Evolutionary conservation across 768 basidiomycete species (phyloP), one percentile per base, ranked within the genome.

Genomic region (Termitomyces sp.): DNA sequence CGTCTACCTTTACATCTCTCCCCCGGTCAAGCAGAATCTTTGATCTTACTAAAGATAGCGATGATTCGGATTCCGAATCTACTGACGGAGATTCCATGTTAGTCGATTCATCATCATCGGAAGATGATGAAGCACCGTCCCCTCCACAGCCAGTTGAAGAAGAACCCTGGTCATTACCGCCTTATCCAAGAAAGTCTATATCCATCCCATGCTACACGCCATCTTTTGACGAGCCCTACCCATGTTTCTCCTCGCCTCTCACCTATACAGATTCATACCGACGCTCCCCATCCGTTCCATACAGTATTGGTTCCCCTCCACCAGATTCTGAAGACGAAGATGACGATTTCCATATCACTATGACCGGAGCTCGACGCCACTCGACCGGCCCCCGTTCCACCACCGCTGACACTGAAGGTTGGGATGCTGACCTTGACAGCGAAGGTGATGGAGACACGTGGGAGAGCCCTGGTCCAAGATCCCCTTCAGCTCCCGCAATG

Each of bases 291-390:
- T 86, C 87, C 8, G 71, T 85, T 16, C 73, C 84, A 2, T 76
- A 74, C 67, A 85, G 82, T 42, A 68, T 77, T 45, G 82, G 83
- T 13, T 88, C 89, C 0, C 87, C 84, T 1, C 89, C 89, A 13
- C 89, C 89, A 4, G 87, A 90, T 63, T 88, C 85, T 4, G 84
- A 85, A 57, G 83, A 82, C 59, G 86, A 86, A 54, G 76, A 80
- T 34, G 82, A 84, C 57, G 79, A 81, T 56, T 75, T 70, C 56
- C 75, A 77, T 55, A 67, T 76, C 42, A 71, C 76, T 10, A 77
- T 79, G 81, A 77, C 77, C 1, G 69, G 76, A 58, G 62, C 68
- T 32, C 71, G 74, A 37, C 69, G 66, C 33, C 68, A 71, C 49
- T 71, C 74, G 40, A 60, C 70, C 13, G 70, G 72, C 32, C 64